phyloP scores from a whole-genome alignment of 768 basidiomycete species.

The Boletus rubroflammeus region DNA sequence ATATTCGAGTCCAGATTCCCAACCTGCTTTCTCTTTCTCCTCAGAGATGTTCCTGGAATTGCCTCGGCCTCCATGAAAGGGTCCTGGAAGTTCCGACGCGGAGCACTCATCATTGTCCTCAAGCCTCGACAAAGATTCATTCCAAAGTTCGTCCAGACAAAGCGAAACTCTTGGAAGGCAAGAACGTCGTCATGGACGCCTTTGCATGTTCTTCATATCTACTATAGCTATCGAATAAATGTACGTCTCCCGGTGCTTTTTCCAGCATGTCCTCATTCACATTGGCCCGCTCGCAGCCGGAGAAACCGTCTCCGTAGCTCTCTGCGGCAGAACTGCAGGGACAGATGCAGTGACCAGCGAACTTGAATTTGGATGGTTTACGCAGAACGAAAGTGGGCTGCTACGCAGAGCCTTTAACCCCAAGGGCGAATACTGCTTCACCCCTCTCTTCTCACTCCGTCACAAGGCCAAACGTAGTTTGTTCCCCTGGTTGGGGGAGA shows the following conservation, averaged over 20 bases:
- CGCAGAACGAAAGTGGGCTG: slow-evolving; percentile 1
- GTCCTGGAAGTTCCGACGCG: slow-evolving; percentile 28
- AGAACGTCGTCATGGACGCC: slow-evolving; percentile 23
- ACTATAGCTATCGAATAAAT: slow-evolving; percentile 22
- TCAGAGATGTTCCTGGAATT: slow-evolving; percentile 10
- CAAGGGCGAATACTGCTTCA: slow-evolving; percentile 4
- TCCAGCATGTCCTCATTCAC: neutral
- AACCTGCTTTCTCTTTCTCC: no score
- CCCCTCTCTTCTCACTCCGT: slow-evolving; percentile 8
- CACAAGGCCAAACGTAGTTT: neutral
- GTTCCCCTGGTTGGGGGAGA: neutral
- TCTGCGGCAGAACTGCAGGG: no score
- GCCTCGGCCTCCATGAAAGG: slow-evolving; percentile 28
- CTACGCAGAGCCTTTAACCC: neutral
- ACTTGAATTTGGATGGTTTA: slow-evolving; percentile 2
- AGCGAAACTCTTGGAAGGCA: slow-evolving; percentile 17
- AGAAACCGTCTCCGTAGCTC: neutral
- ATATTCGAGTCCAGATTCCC: no score
- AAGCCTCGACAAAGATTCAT: slow-evolving; percentile 21
- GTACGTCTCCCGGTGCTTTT: neutral
- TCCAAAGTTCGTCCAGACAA: slow-evolving; percentile 10
- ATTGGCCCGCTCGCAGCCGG: neutral
- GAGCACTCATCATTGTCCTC: slow-evolving; percentile 30
- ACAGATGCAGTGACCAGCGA: neutral
- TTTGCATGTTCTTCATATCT: slow-evolving; percentile 28